These are phyloP conservation scores for Lignosus rhinocerotis DNA, from an alignment of 1,284 basidiomycete species.

Conservation along the genomic window DNA sequence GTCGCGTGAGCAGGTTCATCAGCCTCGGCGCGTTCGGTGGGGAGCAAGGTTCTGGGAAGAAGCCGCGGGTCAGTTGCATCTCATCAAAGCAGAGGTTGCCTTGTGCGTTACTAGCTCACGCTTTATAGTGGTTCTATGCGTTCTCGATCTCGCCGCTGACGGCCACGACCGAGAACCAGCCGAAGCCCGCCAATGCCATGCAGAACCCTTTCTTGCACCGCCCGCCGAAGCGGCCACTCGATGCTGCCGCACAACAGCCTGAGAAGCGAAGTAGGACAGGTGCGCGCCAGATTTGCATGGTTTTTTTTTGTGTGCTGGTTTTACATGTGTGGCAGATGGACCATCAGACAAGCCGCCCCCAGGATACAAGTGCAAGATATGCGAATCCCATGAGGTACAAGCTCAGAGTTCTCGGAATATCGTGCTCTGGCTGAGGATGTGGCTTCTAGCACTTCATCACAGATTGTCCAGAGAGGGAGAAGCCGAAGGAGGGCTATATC, in stretches of 20 bases:
- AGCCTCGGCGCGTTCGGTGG: conserved; percentile 86
- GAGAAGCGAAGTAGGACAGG: conserved; percentile 58
- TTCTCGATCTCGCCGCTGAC: conserved; percentile 58
- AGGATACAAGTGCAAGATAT: conserved; percentile 77
- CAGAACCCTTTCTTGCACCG: conserved; percentile 67
- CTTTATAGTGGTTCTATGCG: conserved; percentile 73
- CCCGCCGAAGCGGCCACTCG: conserved; percentile 53
- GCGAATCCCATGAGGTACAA: conserved; percentile 71
- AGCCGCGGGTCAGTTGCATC: conserved; percentile 68
- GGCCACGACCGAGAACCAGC: conserved; percentile 33
- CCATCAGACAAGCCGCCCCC: conserved; percentile 60
- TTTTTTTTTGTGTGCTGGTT: neutral
- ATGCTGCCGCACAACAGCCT: conserved; percentile 49
- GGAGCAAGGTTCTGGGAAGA: conserved; percentile 61
- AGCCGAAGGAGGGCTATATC: conserved; percentile 82
- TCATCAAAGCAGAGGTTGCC: neutral
- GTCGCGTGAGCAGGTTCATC: conserved; percentile 75
- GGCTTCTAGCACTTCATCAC: conserved; percentile 68
- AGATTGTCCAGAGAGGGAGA: conserved; percentile 70
- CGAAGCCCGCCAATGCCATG: conserved; percentile 67
- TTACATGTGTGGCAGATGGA: conserved; percentile 30
- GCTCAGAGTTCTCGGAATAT: neutral
- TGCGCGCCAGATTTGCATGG: conserved; percentile 31
- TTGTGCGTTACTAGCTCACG: neutral
- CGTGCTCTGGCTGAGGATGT: neutral